Conservation (phyloP, 208 protist species). For the Wallacemonas sp. region DNA sequence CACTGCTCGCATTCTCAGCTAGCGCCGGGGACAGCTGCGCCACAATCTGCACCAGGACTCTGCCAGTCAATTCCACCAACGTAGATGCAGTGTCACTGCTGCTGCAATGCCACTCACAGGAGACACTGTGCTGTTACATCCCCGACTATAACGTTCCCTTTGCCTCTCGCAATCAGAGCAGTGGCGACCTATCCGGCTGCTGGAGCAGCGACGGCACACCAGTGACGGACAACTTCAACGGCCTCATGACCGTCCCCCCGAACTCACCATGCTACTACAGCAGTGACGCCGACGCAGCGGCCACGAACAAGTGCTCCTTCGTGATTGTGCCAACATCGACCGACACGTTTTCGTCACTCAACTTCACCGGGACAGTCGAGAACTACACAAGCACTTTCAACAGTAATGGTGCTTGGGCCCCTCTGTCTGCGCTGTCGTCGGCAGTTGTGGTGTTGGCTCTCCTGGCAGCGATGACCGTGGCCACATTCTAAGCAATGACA, state of each 20-base stretch:
- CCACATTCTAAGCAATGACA: no score
- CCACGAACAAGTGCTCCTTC: background rate
- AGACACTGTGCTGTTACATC: slow-evolving; percentile 12
- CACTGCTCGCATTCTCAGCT: background rate
- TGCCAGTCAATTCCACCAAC: background rate
- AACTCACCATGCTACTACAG: slow-evolving; percentile 11
- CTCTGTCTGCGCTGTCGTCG: no score
- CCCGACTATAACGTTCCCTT: background rate
- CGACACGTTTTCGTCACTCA: slow-evolving; percentile 4
- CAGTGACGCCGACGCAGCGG: background rate
- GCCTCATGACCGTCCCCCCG: slow-evolving; percentile 3
- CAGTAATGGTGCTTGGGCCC: background rate
- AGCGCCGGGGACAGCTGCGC: background rate
- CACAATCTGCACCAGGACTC: background rate
- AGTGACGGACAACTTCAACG: background rate
- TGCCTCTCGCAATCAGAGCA: no score
- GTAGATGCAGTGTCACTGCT: background rate
- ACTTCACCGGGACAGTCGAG: slow-evolving; percentile 3
- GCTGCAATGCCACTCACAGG: background rate
- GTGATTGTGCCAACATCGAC: background rate
- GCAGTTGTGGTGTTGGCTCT: background rate
- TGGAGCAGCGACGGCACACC: slow-evolving; percentile 1
- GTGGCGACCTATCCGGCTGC: slow-evolving; percentile 4
- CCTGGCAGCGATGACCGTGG: no score
- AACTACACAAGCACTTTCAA: background rate